Evolutionary conservation across 768 basidiomycete species (phyloP).

Genomic region (Tephrocybe rancida): DNA sequence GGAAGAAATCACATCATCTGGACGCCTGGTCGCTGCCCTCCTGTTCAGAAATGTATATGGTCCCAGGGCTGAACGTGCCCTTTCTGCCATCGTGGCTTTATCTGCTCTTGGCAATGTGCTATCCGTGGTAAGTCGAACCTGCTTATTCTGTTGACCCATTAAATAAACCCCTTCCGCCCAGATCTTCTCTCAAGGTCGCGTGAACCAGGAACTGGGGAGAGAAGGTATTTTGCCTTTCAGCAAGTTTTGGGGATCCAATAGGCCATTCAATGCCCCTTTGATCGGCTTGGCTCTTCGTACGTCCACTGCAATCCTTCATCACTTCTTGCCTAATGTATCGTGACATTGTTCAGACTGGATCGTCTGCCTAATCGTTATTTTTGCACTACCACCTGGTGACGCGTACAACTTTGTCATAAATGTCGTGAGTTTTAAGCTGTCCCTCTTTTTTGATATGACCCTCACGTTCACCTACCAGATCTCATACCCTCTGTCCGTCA

Average conservation of each 20-base stretch:
- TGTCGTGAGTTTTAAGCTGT: conserved; percentile 37
- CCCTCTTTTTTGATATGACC: background rate
- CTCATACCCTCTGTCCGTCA: conserved; percentile 51
- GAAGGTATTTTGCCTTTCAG: conserved; percentile 66
- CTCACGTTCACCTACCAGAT: conserved; percentile 21
- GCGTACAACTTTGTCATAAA: conserved; percentile 67
- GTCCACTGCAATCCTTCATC: conserved; percentile 27
- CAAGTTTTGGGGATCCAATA: conserved; percentile 60
- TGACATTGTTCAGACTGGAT: conserved; percentile 29
- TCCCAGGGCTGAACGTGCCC: conserved; percentile 44
- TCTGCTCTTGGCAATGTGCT: conserved; percentile 64
- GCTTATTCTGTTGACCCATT: conserved; percentile 18
- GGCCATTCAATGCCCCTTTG: conserved; percentile 63
- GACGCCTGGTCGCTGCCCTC: conserved; percentile 63
- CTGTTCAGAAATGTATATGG: conserved; percentile 73
- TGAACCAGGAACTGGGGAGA: conserved; percentile 64
- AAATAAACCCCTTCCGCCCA: background rate
- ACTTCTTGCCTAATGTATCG: background rate
- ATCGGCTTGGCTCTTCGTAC: conserved; percentile 57
- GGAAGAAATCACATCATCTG: conserved; percentile 61
- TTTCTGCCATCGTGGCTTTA: conserved; percentile 31
- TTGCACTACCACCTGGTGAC: conserved; percentile 59
- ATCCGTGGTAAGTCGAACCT: conserved; percentile 33
- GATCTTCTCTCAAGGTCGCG: conserved; percentile 36
- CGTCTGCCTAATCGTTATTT: conserved; percentile 34